Conservation (phyloP, 116 monocot species). For the Cymodocea nodosa region DNA sequence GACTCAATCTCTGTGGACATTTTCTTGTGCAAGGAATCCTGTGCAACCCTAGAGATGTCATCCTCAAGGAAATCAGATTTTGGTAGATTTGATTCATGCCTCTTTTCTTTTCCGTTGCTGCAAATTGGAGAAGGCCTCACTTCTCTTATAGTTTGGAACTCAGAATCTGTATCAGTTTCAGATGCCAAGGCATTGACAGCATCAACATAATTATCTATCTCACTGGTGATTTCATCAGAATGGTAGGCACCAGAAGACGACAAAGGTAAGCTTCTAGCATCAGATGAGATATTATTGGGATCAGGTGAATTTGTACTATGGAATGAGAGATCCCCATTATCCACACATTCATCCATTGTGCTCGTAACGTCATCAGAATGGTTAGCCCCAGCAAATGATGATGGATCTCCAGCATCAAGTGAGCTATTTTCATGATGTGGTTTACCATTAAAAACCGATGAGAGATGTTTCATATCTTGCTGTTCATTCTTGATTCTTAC, state of each 20-base stretch:
- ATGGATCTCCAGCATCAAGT: too few relatives aligned
- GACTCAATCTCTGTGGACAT: slow-evolving; percentile 4
- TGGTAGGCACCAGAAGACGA: slow-evolving; percentile 17
- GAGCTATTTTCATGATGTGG: slow-evolving; percentile 4
- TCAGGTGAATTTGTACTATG: slow-evolving; percentile 9
- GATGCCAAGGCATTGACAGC: slow-evolving; percentile 78
- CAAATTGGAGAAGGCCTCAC: slow-evolving; percentile 15
- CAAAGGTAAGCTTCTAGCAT: slow-evolving; percentile 8
- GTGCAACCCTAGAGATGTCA: slow-evolving; percentile 15
- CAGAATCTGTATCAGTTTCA: slow-evolving; percentile 77
- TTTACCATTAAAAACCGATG: slow-evolving; percentile 14
- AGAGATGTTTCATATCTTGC: slow-evolving; percentile 13
- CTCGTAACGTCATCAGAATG: slow-evolving; percentile 46
- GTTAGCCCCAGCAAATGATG: slow-evolving; percentile 15
- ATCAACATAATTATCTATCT: slow-evolving; percentile 83
- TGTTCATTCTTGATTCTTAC: slow-evolving; percentile 11
- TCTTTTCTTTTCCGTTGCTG: not conserved
- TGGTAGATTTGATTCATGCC: slow-evolving; percentile 5
- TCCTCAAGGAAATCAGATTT: slow-evolving; percentile 16
- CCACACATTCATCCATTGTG: slow-evolving; percentile 75
- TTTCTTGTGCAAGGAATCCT: slow-evolving; percentile 6
- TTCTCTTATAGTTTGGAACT: slow-evolving; percentile 53
- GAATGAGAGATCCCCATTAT: slow-evolving; percentile 27
- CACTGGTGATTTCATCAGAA: slow-evolving; percentile 53
- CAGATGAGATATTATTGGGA: slow-evolving; percentile 12